phyloP scores from a whole-genome alignment of 2,329 filamentous ascomycete species.

The Rhytidhysteron rufulum region DNA sequence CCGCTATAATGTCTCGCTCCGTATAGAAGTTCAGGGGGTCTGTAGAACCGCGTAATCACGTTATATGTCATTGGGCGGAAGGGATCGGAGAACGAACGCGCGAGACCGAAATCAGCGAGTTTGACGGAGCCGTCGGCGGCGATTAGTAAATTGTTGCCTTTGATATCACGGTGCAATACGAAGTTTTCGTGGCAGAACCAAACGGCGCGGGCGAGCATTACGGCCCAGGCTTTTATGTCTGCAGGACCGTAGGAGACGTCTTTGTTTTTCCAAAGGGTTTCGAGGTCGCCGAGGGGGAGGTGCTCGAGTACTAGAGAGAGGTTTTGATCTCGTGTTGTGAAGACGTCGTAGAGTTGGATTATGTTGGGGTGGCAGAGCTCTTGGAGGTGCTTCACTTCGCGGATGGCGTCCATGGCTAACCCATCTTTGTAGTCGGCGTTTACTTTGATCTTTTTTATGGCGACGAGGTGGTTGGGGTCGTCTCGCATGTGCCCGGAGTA shows the following conservation, averaged over 20 bases:
- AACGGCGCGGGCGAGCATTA: conserved; percentile 87
- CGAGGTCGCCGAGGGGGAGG: conserved; percentile 87
- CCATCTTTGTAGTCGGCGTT: conserved; percentile 85
- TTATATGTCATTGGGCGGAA: conserved; percentile 85
- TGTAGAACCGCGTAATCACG: conserved; percentile 96
- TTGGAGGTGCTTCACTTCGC: conserved; percentile 92
- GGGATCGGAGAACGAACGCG: conserved; percentile 83
- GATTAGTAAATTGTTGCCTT: conserved; percentile 96
- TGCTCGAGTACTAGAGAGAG: conserved; percentile 94
- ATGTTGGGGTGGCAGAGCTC: conserved; percentile 95
- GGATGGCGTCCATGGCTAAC: conserved; percentile 88
- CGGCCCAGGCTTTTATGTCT: conserved; percentile 98
- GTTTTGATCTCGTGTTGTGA: conserved; percentile 94
- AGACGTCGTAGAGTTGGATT: conserved; percentile 86
- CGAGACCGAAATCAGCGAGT: conserved; percentile 95
- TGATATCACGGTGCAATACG: conserved; percentile 95
- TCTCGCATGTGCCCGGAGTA: conserved; percentile 77
- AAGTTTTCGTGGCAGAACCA: conserved; percentile 98
- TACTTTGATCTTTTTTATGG: conserved; percentile 90
- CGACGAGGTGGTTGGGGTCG: conserved; percentile 71
- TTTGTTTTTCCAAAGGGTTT: conserved; percentile 78
- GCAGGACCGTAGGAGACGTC: conserved; percentile 78
- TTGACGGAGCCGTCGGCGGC: conserved; percentile 91
- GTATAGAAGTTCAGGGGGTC: conserved; percentile 89
- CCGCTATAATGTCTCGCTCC: conserved; percentile 85